Percentiles rank a stretch among this genome's conserved stretches.
These are phyloP conservation scores for Epicoccum sorghinum DNA, from an alignment of 2,329 filamentous ascomycete genomes.

Conservation along the genomic window DNA sequence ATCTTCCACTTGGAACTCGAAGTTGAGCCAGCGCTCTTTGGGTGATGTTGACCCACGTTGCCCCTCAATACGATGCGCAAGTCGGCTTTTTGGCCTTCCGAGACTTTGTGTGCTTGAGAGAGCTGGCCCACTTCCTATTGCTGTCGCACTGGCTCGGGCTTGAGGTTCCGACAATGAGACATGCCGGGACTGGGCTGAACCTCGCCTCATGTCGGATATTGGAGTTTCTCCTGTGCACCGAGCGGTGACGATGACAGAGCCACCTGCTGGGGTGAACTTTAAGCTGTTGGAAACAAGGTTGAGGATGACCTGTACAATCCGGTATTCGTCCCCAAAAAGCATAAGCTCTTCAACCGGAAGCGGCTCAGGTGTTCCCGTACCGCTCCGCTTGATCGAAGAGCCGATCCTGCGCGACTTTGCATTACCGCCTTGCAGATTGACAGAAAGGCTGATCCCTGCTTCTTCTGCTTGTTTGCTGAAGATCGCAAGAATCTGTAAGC, in stretches of 20 bases:
- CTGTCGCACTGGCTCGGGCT: no score
- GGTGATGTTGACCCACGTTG: no score
- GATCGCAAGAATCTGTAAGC: constrained; percentile 82
- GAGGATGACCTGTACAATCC: constrained; percentile 91
- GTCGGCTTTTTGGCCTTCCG: no score
- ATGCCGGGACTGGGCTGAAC: no score
- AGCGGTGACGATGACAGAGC: constrained; percentile 77
- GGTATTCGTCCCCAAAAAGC: constrained; percentile 89
- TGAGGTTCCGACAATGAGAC: no score
- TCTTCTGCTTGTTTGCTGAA: constrained; percentile 91
- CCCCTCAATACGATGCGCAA: no score
- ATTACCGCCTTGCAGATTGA: constrained; percentile 55
- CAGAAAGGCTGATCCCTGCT: constrained; percentile 73
- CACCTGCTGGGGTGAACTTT: constrained; percentile 83
- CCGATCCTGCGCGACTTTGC: constrained; percentile 47
- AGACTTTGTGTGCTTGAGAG: no score
- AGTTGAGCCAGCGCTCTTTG: constrained; percentile 60
- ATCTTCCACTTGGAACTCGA: constrained; percentile 89
- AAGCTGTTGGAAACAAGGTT: constrained; percentile 90
- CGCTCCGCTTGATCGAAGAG: constrained; percentile 39
- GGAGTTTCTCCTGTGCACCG: constrained; percentile 67
- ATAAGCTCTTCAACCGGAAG: constrained; percentile 82
- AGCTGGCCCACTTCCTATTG: no score
- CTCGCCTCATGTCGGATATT: no score
- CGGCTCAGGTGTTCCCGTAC: constrained; percentile 69